Conservation (phyloP, 345 rosid genomes). For the Zanthoxylum bungeanum region DNA sequence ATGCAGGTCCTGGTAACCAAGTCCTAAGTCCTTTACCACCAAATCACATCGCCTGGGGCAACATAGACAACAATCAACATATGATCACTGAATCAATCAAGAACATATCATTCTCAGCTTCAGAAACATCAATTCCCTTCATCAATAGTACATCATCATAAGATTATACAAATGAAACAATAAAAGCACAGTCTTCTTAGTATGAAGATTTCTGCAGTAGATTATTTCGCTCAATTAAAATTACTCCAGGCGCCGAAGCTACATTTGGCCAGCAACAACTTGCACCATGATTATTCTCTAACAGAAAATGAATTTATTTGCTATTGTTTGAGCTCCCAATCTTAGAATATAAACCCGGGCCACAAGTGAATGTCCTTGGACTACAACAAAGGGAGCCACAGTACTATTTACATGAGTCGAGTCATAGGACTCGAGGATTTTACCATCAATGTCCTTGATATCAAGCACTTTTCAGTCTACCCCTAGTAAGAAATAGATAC, state of each 20-base stretch:
- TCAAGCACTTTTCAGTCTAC: slow-evolving; percentile 46
- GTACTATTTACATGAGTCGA: neutral
- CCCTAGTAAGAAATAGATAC: slow-evolving; percentile 40
- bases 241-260: neutral
- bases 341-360: neutral
- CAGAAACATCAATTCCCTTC: neutral
- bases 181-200: neutral
- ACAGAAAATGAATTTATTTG: neutral
- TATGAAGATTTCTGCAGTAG: neutral
- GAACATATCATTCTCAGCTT: neutral
- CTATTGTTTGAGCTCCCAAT: neutral
- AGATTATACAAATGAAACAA: neutral
- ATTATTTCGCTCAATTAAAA: slow-evolving; percentile 5
- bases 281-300: neutral
- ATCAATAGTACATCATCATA: neutral
- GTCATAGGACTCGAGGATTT: neutral
- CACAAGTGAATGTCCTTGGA: neutral
- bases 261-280: neutral
- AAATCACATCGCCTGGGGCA: no score
- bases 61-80: neutral
- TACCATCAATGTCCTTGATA: neutral
- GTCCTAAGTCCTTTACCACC: no score
- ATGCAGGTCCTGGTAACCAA: no score
- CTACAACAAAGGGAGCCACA: neutral
- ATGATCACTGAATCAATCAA: no score